A percentile compares a stretch with the other conserved stretches of the same genome.
Conservation (phyloP, 2,329 filamentous ascomycete genomes). For the Diaporthe amygdali region DNA sequence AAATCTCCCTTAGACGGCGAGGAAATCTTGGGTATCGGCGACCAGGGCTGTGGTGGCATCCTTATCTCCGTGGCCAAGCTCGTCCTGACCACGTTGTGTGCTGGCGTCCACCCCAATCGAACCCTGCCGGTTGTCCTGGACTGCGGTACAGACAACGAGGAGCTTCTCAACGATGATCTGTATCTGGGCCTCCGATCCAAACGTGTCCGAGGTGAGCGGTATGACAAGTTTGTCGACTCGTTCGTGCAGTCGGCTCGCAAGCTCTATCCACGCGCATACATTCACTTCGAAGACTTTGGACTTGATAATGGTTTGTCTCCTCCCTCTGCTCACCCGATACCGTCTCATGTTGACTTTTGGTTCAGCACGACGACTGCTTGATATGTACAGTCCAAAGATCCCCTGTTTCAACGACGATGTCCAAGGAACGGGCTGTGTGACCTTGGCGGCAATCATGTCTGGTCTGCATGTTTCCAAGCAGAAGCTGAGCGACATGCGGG, state of each 20-base stretch:
- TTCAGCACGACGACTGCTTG: slow-evolving; percentile 72
- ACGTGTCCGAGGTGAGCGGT: slow-evolving; percentile 72
- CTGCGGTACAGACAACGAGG: slow-evolving; percentile 82
- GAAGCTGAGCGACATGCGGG: slow-evolving; percentile 69
- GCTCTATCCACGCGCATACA: slow-evolving; percentile 78
- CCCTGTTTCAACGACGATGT: slow-evolving; percentile 93
- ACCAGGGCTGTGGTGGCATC: slow-evolving; percentile 85
- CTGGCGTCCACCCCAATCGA: slow-evolving; percentile 81
- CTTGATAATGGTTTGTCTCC: slow-evolving; percentile 64
- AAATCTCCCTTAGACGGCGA: slow-evolving; percentile 51
- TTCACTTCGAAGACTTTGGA: slow-evolving; percentile 92
- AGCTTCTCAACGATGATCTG: slow-evolving; percentile 74
- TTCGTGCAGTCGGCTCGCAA: slow-evolving; percentile 74
- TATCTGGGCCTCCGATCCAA: slow-evolving; percentile 77
- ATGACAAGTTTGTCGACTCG: slow-evolving; percentile 76
- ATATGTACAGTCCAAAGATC: slow-evolving; percentile 74
- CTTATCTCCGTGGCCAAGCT: slow-evolving; percentile 86
- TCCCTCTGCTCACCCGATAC: background rate
- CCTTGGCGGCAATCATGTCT: slow-evolving; percentile 80
- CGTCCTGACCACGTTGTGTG: slow-evolving; percentile 81
- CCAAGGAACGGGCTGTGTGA: slow-evolving; percentile 87
- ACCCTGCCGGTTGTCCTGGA: slow-evolving; percentile 84
- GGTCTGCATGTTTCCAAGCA: slow-evolving; percentile 72
- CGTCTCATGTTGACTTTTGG: background rate
- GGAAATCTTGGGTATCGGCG: slow-evolving; percentile 85